Base-by-base conservation (phyloP, 495 filamentous ascomycete species). In the Hypoxylon rickii region DNA sequence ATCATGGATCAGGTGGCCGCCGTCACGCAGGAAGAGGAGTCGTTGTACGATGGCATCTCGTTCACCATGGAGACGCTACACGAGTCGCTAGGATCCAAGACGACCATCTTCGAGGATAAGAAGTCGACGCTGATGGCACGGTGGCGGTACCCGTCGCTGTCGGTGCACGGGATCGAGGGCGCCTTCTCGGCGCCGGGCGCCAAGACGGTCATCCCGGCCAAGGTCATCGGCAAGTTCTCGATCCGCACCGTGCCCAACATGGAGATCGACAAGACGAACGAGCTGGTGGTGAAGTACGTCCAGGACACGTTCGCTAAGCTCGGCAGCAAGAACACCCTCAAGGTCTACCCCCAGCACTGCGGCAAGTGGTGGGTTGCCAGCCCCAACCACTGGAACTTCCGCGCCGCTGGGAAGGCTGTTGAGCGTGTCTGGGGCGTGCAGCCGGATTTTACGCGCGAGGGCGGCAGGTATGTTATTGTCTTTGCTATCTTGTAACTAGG, bases 361-460 rank as follows among this genome's bases (percentile, higher is more conserved):
- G 94, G 94, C 24, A 96, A 96, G 70, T 99, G 94, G 94, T 99
- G 94, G 94, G 92, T 96, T 19, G 89, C 95, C 16, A 89, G 85
- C 64, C 95, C 94, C 10, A 93, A 94, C 70, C 94, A 97, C 79
- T 96, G 93, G 92, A 99, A 97, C 79, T 99, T 97, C 74, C 79
- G 81, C 18, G 94, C 94, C 16, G 94, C 94, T 7, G 81, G 85
- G 65, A 97, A 96, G 80, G 94, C 94, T 10, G 91, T 92, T 12
- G 84, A 96, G 76, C 82, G 88, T 34, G 95, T 99, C 17, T 99
- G 90, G 76, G 88, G 89, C 15, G 86, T 94, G 39, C 82, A 92
- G 73, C 94, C 94, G 16, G 94, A 99, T 74, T 85, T 97, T 77
- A 99, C 94, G 26, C 83, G 94, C 38, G 94, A 99, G 76, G 94